Percentiles rank a stretch among this genome's conserved stretches.
phyloP scores from a whole-genome alignment of 306 rosid genomes.

The Glycine latifolia region DNA sequence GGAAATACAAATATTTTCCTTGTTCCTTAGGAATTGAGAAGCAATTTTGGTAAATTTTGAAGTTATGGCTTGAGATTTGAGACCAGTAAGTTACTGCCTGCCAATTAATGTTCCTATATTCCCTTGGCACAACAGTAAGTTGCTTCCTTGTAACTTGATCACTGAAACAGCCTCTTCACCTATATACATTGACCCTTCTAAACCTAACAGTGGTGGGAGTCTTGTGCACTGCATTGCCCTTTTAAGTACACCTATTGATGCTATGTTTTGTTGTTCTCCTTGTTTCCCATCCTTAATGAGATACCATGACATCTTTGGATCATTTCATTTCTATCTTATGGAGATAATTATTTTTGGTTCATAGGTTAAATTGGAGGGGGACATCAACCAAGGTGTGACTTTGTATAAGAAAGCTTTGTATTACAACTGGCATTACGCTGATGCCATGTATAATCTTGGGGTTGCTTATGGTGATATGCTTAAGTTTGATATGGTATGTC shows the following conservation, averaged over 20 bases:
- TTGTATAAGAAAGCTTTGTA: constrained; percentile 91
- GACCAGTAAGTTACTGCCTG: background rate
- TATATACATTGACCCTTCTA: no score
- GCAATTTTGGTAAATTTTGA: background rate
- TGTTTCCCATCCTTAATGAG: constrained; percentile 13
- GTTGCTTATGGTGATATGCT: constrained; percentile 99
- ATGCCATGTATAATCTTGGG: constrained; percentile 99
- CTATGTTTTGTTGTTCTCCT: background rate
- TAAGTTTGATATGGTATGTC: constrained; percentile 90
- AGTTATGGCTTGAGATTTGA: constrained; percentile 6
- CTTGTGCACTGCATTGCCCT: no score
- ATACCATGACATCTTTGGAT: constrained; percentile 32
- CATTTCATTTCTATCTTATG: constrained; percentile 7
- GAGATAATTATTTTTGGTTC: constrained; percentile 7
- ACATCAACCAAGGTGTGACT: constrained; percentile 86
- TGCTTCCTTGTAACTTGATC: background rate
- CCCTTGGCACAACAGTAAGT: background rate
- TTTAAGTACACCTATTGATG: background rate
- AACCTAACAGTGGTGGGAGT: no score
- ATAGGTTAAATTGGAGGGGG: constrained; percentile 67
- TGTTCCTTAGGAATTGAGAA: background rate
- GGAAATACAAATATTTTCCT: background rate
- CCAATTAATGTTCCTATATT: background rate
- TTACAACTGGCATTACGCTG: constrained; percentile 99
- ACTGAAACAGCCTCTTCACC: background rate